These are phyloP conservation scores for Diaporthe longicolla DNA, from an alignment of 2,329 filamentous ascomycete genomes.

Conservation along the genomic window DNA sequence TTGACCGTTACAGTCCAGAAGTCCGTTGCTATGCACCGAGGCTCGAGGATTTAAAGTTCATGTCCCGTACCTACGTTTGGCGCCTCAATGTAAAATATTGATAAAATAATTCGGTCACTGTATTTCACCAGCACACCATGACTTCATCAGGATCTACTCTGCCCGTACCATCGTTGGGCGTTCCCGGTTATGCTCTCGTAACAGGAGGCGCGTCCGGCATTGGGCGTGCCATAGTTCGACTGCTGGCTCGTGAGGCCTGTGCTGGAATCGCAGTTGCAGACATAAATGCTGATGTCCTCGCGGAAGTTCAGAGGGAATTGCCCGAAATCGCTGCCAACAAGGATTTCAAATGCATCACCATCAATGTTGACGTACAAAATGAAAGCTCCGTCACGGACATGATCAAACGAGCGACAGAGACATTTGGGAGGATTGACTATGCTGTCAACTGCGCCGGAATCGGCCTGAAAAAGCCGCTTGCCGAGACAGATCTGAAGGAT, in stretches of 20 bases:
- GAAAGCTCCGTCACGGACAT: neutral
- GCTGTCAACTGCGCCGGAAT: conserved; percentile 7
- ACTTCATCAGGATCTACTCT: neutral
- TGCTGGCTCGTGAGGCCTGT: neutral
- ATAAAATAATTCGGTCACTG: too few relatives aligned
- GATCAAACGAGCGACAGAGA: neutral
- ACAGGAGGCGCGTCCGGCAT: neutral
- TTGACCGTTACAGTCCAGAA: neutral
- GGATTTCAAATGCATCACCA: neutral
- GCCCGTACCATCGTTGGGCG: neutral
- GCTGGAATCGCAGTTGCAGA: neutral
- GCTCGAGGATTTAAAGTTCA: neutral
- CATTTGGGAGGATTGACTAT: neutral
- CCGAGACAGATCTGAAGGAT: conserved; percentile 27
- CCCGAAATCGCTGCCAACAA: neutral
- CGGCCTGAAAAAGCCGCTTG: conserved; percentile 29
- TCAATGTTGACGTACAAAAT: neutral
- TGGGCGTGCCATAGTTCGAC: neutral
- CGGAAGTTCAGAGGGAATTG: neutral
- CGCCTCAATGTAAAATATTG: too few relatives aligned
- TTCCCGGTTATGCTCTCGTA: conserved; percentile 5
- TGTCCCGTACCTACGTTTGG: rapidly evolving
- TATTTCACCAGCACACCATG: neutral
- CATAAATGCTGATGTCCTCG: neutral
- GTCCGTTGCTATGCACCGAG: too few relatives aligned